Conservation (phyloP, 768 basidiomycete species). For the Phlebiopsis gigantea region DNA sequence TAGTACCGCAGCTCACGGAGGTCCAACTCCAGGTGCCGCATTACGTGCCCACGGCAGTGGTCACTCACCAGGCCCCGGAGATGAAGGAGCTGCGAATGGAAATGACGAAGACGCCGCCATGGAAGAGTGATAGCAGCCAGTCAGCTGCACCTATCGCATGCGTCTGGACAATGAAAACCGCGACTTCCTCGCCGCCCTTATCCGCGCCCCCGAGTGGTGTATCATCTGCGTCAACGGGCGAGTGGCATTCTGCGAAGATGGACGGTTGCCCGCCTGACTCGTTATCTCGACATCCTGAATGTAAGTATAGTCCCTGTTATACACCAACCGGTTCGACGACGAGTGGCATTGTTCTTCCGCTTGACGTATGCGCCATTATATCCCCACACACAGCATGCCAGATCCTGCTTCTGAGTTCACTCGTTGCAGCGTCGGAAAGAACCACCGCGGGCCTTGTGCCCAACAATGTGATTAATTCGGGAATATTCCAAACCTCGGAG, state of each 20-base stretch:
- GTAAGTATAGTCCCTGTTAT: too few relatives aligned
- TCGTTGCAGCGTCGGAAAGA: background rate
- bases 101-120: slow-evolving; percentile 47
- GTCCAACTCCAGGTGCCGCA: slow-evolving; percentile 19
- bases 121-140: slow-evolving; percentile 47
- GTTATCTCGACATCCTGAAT: background rate
- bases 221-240: background rate
- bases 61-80: slow-evolving; percentile 22
- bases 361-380: background rate
- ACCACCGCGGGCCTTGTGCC: background rate
- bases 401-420: background rate
- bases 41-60: slow-evolving; percentile 24
- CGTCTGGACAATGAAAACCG: background rate
- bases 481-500: slow-evolving; percentile 3
- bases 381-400: background rate
- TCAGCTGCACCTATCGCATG: background rate
- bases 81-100: slow-evolving; percentile 13
- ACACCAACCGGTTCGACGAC: background rate
- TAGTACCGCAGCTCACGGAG: background rate
- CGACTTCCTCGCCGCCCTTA: background rate
- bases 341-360: background rate
- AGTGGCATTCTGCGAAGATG: background rate
- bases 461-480: background rate
- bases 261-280: background rate
- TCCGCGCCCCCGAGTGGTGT: background rate